These are phyloP conservation scores for Umbelopsis ramanniana DNA, from an alignment of 192 early-diverging fungal genomes.

Conservation along the genomic window DNA sequence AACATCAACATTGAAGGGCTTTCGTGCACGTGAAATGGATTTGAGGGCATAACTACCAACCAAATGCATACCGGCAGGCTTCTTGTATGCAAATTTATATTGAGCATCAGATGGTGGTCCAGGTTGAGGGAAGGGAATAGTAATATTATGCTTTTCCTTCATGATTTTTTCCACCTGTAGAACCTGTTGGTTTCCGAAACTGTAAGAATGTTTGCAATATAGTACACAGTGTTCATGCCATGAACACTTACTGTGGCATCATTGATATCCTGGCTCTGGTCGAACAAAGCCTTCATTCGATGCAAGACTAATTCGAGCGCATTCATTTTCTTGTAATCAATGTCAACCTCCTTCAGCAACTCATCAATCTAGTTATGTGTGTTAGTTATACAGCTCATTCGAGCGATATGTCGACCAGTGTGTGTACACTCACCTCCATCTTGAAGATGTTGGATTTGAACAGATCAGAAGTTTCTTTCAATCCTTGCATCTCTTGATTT, in stretches of 20 bases:
- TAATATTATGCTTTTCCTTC: constrained; percentile 60
- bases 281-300: constrained; percentile 70
- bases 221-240: constrained; percentile 14
- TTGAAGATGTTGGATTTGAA: constrained; percentile 93
- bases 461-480: constrained; percentile 81
- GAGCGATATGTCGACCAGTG: neutral
- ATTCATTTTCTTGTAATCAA: constrained; percentile 63
- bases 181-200: constrained; percentile 36
- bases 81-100: constrained; percentile 79
- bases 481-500: constrained; percentile 80
- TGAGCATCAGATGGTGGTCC: constrained; percentile 69
- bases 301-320: constrained; percentile 69
- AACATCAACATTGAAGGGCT: constrained; percentile 84
- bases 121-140: constrained; percentile 80
- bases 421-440: constrained; percentile 63
- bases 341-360: constrained; percentile 66
- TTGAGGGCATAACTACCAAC: constrained; percentile 90
- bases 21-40: constrained; percentile 59
- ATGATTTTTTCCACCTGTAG: constrained; percentile 45
- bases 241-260: constrained; percentile 51
- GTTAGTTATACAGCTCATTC: constrained; percentile 27
- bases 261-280: constrained; percentile 54
- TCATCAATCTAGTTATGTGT: constrained; percentile 64
- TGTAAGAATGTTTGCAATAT: constrained; percentile 5
- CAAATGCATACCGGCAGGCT: constrained; percentile 76